These are phyloP conservation scores for Leishmania gerbilli DNA, from an alignment of 208 protist species.

Conservation along the genomic window DNA sequence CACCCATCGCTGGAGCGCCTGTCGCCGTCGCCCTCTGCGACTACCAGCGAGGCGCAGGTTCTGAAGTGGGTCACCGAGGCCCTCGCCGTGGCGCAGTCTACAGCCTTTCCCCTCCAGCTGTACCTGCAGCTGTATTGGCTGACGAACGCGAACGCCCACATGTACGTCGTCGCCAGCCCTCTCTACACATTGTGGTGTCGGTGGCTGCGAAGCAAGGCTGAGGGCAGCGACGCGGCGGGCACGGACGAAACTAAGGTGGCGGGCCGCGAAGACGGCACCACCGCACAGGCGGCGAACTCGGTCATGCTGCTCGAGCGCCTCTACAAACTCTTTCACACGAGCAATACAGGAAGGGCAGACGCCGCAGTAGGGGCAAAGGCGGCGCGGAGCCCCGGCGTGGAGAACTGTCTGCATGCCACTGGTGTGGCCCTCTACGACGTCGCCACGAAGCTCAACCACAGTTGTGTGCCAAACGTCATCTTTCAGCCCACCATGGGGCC, in stretches of 20 bases:
- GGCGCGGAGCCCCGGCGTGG: not conserved
- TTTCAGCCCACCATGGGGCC: constrained; percentile 41
- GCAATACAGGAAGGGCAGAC: not conserved
- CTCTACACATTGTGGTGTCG: constrained; percentile 45
- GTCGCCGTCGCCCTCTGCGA: not conserved
- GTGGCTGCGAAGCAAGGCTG: constrained; percentile 2
- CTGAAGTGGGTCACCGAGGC: not conserved
- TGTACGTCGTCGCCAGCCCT: constrained; percentile 48
- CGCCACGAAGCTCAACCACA: constrained; percentile 64
- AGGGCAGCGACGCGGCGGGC: not conserved
- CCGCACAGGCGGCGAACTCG: not conserved
- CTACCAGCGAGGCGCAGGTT: not conserved
- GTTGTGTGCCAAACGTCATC: constrained; percentile 50
- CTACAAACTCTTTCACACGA: constrained; percentile 8
- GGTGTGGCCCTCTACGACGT: constrained; percentile 51
- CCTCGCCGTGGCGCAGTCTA: constrained; percentile 4
- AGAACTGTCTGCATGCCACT: constrained; percentile 18
- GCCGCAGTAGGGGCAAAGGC: not conserved
- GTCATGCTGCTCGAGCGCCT: constrained; percentile 7
- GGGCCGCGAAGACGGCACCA: not conserved
- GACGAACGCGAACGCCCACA: constrained; percentile 55
- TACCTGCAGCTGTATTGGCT: constrained; percentile 53
- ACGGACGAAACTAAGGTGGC: not conserved
- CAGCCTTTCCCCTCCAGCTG: constrained; percentile 41
- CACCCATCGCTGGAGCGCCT: not conserved